phyloP scores from a whole-genome alignment of 2,329 filamentous ascomycete genomes.

The Microdochium nivale region DNA sequence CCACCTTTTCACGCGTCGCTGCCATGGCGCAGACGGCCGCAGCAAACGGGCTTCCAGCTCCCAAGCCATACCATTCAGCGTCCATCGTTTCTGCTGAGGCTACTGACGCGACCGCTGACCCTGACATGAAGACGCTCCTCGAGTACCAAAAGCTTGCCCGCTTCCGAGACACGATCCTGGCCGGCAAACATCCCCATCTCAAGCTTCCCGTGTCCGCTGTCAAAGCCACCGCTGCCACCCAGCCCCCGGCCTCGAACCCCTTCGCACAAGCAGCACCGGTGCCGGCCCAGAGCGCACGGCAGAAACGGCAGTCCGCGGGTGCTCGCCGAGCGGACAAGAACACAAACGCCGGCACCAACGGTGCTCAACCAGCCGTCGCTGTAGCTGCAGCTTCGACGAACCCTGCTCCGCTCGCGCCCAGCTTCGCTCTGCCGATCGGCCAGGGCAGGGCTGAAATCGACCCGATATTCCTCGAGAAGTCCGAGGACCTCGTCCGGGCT shows the following conservation, averaged over 20 bases:
- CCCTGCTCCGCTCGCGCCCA: conserved; percentile 21
- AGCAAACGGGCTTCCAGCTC: conserved; percentile 8
- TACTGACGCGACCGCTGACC: background rate
- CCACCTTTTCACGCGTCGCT: background rate
- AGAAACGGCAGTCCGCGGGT: background rate
- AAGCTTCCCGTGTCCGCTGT: conserved; percentile 35
- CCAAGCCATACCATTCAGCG: conserved; percentile 8
- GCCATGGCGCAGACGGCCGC: conserved; percentile 15
- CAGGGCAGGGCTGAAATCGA: conserved; percentile 61
- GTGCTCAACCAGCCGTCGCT: conserved; percentile 22
- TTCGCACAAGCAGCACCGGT: conserved; percentile 7
- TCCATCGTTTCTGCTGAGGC: conserved; percentile 10
- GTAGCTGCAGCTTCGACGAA: conserved; percentile 7
- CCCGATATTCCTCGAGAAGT: conserved; percentile 78
- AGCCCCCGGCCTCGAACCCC: conserved; percentile 3
- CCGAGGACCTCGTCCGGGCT: conserved; percentile 73
- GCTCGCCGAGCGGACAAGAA: conserved; percentile 19
- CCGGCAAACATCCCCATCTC: conserved; percentile 62
- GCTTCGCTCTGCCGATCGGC: conserved; percentile 30
- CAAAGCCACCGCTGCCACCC: conserved; percentile 10
- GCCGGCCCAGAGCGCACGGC: background rate
- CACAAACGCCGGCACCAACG: conserved; percentile 26
- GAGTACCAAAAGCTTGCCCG: conserved; percentile 75
- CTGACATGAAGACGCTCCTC: conserved; percentile 40
- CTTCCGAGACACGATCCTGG: conserved; percentile 72